Base-by-base conservation (phyloP, 768 basidiomycete genomes). In the Mycena crocata region DNA sequence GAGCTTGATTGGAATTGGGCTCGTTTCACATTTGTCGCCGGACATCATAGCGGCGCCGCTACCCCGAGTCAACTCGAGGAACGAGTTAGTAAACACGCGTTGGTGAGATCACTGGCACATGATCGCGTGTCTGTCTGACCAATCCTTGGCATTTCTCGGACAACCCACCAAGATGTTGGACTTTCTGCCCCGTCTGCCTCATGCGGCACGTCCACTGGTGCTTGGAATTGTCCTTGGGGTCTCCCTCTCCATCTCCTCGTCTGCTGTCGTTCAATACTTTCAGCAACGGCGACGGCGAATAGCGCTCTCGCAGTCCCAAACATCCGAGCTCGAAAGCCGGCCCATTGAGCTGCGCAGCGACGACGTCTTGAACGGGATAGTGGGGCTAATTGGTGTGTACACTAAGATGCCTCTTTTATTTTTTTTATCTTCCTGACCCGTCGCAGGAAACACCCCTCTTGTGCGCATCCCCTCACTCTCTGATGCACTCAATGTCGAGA, bases 401-500 rank as follows among this genome's bases (percentile, higher is more conserved):
- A 24, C 12, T 60, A n/a, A n/a, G n/a, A n/a, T n/a, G n/a, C 32
- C 4, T 19, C 23, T 28, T 56, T 26, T 49, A 64, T 15, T 50
- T 66, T 30, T 28, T 15, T 23, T 39, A 37, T 57, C 42, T 37
- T 42, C 42, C 26, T 45, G 37, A 45, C 42, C 55, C 40, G 40
- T 31, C 40, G 14, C 51, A 98, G 97, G 97, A 45, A 98, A 98
- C 73, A 99, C 98, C 0, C 97, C 98, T 2, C 82, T 99, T 62
- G 83, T 99, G 48, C 85, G 96, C 68, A 96, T 99, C 55, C 93
- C 93, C 70, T 96, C 95, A 2, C 77, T 99, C 70, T 98, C 95
- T 76, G 86, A 98, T 78, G 91, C 91, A 0, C 84, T 98, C 2
- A 95, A 95, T 23, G 92, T 98, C 8, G 96, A 99, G 74, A 96